phyloP scores from a whole-genome alignment of 345 rosid species.

The Durio zibethinus region DNA sequence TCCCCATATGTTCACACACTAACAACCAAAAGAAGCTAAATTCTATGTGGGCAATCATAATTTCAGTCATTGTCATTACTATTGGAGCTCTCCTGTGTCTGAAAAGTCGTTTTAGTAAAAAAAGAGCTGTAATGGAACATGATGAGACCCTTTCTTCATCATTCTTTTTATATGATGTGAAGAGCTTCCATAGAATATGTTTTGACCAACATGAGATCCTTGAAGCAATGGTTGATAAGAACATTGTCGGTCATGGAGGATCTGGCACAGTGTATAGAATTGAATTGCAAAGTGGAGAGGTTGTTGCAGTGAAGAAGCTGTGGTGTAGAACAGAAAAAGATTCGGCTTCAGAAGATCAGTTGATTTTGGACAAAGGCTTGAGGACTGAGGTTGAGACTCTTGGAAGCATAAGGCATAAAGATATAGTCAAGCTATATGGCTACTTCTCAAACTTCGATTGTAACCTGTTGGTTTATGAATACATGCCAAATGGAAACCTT shows the following conservation, averaged over 20 bases:
- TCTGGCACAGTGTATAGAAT: constrained; percentile 79
- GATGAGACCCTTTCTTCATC: constrained; percentile 57
- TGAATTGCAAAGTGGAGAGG: constrained; percentile 58
- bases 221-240: constrained; percentile 67
- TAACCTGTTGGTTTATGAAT: constrained; percentile 79
- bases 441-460: constrained; percentile 66
- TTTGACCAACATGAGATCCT: constrained; percentile 69
- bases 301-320: constrained; percentile 79
- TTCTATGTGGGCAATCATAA: constrained; percentile 56
- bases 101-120: constrained; percentile 47
- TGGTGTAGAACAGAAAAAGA: constrained; percentile 61
- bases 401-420: constrained; percentile 80
- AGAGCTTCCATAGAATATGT: constrained; percentile 79
- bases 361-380: constrained; percentile 50
- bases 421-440: constrained; percentile 82
- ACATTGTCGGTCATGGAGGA: constrained; percentile 89
- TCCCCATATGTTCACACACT: constrained; percentile 55
- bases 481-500: constrained; percentile 88
- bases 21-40: constrained; percentile 45
- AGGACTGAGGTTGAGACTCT: constrained; percentile 90
- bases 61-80: constrained; percentile 47
- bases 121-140: constrained; percentile 45
- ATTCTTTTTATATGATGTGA: constrained; percentile 68
- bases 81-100: constrained; percentile 57
- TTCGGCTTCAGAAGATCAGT: constrained; percentile 44